Evolutionary conservation across 1,139 yeast species (phyloP).

Genomic region (Yamadazyma sp.): DNA sequence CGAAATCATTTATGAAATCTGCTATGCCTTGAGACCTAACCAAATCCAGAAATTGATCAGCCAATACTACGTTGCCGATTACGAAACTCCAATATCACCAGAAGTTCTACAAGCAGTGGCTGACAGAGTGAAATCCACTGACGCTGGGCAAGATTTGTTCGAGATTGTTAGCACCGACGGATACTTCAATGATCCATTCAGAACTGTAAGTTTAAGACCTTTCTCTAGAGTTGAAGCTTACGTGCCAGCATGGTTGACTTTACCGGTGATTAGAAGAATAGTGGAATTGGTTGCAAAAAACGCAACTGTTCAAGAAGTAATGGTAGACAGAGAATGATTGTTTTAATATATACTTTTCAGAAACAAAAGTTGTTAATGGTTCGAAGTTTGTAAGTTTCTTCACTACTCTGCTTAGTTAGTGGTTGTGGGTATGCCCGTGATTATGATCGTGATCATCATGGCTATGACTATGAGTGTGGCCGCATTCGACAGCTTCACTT

Average conservation of each 20-base stretch:
- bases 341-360: slow-evolving; percentile 1
- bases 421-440: slow-evolving; percentile 2
- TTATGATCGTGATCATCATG: slow-evolving; percentile 2
- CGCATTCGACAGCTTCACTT: slow-evolving; percentile 3
- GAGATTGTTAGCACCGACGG: slow-evolving; percentile 74
- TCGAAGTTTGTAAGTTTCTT: too few relatives aligned
- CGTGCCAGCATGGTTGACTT: slow-evolving; percentile 91
- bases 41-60: slow-evolving; percentile 91
- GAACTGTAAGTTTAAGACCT: slow-evolving; percentile 80
- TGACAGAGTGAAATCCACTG: slow-evolving; percentile 69
- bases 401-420: not conserved
- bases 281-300: slow-evolving; percentile 88
- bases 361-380: not conserved
- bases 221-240: slow-evolving; percentile 91
- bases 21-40: slow-evolving; percentile 89
- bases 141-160: slow-evolving; percentile 64
- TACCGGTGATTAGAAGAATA: slow-evolving; percentile 84
- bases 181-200: slow-evolving; percentile 85
- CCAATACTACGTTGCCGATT: slow-evolving; percentile 90
- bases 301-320: slow-evolving; percentile 50
- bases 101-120: slow-evolving; percentile 84
- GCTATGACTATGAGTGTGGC: slow-evolving; percentile 1
- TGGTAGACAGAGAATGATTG: slow-evolving; percentile 5
- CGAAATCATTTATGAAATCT: slow-evolving; percentile 89
- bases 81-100: slow-evolving; percentile 90